phyloP scores from a whole-genome alignment of 1,284 basidiomycete species.

The Ganoderma lucidum region DNA sequence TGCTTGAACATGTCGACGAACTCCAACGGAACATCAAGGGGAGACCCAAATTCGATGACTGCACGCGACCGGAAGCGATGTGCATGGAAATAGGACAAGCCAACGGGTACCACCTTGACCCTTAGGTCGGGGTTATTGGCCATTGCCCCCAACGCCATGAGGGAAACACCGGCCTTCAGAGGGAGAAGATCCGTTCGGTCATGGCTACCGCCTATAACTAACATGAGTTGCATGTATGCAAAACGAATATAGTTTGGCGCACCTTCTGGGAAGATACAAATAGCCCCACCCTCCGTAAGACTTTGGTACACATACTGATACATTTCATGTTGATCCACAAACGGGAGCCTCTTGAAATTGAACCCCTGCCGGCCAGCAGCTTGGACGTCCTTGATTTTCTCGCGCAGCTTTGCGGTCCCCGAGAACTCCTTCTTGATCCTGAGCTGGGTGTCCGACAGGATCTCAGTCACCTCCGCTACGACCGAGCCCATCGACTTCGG shows the following conservation, averaged over 20 bases:
- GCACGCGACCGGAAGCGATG: constrained; percentile 95
- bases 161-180: constrained; percentile 93
- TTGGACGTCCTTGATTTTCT: constrained; percentile 67
- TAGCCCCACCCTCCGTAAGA: constrained; percentile 87
- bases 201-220: constrained; percentile 85
- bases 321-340: constrained; percentile 94
- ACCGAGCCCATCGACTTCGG: constrained; percentile 84
- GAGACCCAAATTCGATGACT: constrained; percentile 96
- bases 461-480: constrained; percentile 86
- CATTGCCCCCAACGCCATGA: constrained; percentile 99
- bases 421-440: constrained; percentile 92
- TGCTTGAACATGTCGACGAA: constrained; percentile 91
- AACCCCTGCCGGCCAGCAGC: constrained; percentile 66
- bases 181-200: constrained; percentile 95
- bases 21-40: constrained; percentile 88
- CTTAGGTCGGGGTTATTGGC: constrained; percentile 86
- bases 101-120: constrained; percentile 95
- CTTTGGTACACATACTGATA: constrained; percentile 94
- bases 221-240: constrained; percentile 11
- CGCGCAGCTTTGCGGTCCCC: constrained; percentile 74
- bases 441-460: constrained; percentile 89
- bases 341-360: constrained; percentile 82
- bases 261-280: constrained; percentile 98
- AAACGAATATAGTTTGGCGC: constrained; percentile 25
- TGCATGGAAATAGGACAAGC: constrained; percentile 95